These are phyloP conservation scores for Zelonia costaricensis DNA, from an alignment of 208 protist species.

Conservation along the genomic window DNA sequence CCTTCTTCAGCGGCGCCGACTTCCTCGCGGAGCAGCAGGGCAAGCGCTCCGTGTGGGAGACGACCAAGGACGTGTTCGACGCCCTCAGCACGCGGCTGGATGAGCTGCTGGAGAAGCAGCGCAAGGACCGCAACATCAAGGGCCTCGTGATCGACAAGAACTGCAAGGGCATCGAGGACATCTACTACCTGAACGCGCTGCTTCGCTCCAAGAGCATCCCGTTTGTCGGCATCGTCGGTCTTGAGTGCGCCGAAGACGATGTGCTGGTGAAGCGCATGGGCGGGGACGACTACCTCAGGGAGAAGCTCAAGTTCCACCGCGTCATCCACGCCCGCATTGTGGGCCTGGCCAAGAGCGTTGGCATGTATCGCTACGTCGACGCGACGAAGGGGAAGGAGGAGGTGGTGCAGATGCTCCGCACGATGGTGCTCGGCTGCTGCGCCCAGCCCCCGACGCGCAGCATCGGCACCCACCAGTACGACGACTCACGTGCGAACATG, in stretches of 20 bases:
- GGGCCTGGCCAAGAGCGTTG: constrained; percentile 60
- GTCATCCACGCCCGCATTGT: constrained; percentile 79
- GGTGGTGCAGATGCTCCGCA: constrained; percentile 66
- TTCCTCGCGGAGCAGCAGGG: constrained; percentile 41
- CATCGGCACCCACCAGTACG: constrained; percentile 67
- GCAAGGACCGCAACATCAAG: constrained; percentile 59
- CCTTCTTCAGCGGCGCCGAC: constrained; percentile 89
- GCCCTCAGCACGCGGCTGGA: constrained; percentile 80
- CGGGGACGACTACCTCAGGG: constrained; percentile 55
- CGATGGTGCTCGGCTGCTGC: constrained; percentile 80
- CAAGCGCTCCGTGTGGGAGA: constrained; percentile 75
- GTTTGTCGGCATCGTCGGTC: constrained; percentile 83
- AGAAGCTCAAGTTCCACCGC: constrained; percentile 87
- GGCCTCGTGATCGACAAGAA: constrained; percentile 90
- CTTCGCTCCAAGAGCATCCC: constrained; percentile 71
- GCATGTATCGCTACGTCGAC: constrained; percentile 84
- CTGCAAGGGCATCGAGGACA: constrained; percentile 82
- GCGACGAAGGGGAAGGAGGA: constrained; percentile 67
- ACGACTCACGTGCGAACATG: constrained; percentile 46
- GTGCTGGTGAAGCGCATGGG: constrained; percentile 73
- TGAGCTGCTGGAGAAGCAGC: constrained; percentile 69
- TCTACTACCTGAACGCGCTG: constrained; percentile 81
- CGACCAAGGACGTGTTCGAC: constrained; percentile 77
- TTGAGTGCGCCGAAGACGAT: constrained; percentile 71
- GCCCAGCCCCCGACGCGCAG: constrained; percentile 62